These are phyloP conservation scores for Ustilago loliicola DNA, from an alignment of 1,284 basidiomycete species.

Conservation along the genomic window DNA sequence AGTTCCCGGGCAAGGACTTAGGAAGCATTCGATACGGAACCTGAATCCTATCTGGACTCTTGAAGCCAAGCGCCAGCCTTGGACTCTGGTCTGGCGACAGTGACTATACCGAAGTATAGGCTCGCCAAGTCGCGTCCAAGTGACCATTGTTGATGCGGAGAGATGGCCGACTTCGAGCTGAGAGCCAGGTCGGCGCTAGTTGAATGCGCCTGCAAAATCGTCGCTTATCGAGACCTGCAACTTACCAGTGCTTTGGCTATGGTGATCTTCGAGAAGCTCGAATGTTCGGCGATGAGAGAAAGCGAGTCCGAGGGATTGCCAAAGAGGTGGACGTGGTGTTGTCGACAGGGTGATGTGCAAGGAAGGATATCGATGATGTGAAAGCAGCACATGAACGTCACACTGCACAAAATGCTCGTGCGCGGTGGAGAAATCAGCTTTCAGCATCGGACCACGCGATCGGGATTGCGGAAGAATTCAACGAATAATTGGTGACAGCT, in stretches of 20 bases:
- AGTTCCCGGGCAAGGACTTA: background rate
- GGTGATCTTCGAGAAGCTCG: background rate
- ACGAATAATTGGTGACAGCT: background rate
- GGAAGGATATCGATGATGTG: background rate
- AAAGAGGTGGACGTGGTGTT: background rate
- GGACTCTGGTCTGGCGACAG: background rate
- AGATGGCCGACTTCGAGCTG: background rate
- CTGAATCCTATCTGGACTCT: background rate
- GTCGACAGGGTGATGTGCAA: background rate
- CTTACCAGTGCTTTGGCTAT: background rate
- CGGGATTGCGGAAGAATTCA: slow-evolving; percentile 2
- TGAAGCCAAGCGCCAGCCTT: background rate
- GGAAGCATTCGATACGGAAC: background rate
- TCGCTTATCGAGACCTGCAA: background rate
- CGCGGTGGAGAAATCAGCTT: background rate
- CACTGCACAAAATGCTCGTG: slow-evolving; percentile 2
- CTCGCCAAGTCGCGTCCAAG: background rate
- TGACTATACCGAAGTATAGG: background rate
- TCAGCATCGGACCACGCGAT: slow-evolving; percentile 9
- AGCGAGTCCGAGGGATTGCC: background rate
- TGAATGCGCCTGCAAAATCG: background rate
- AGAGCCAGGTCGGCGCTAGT: background rate
- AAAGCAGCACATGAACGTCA: background rate
- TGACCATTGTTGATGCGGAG: background rate
- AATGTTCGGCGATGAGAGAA: background rate